Evolutionary conservation across 2,329 filamentous ascomycete genomes (phyloP), one percentile per base, ranked within the genome.

Genomic region (Neofusicoccum parvum): DNA sequence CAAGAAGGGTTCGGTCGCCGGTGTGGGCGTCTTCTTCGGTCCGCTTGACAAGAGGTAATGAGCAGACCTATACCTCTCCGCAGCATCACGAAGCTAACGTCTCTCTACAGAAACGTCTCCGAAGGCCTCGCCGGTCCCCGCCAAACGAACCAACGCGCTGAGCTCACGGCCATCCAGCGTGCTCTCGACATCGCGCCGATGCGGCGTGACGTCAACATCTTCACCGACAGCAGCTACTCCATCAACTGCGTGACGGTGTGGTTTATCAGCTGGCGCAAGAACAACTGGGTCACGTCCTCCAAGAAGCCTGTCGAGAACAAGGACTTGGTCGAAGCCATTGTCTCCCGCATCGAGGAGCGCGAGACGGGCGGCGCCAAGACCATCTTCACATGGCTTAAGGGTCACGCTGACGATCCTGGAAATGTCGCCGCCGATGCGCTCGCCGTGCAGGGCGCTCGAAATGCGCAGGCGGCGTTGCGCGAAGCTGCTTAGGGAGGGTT

Each of bases 121-220:
- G 93, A 96, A 78, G 87, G 88, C 3, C 85, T 97, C 2, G 79
- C 83, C 60, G 92, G 92, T 59, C 82, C 85, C 15, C 83, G 84
- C 10, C 95, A 98, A 79, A 98, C 95, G 0, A 99, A 99, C 75
- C 74, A 98, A 77, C 91, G 95, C 3, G 95, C 94, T n/a, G 95
- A 99, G 80, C 83, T 99, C 66, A 94, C 91, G 27, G 95, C 93
- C 7, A 90, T 98, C 68, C 82, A 92, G 36, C 90, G 94, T 65
- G 94, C 94, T 0, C 83, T 98, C 23, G 88, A 97, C 72, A 86
- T 90, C 51, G 88, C 89, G 1, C 89, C 91, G 0, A 79, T 86
- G 15, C 83, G 89, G 66, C 85, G 90, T 65, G 83, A 88, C 67
- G 85, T 96, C 12, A 85, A 88, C 65, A 96, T 99, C 69, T 86